Conservation (phyloP, 1,284 basidiomycete genomes). For the Tilletia indica region DNA sequence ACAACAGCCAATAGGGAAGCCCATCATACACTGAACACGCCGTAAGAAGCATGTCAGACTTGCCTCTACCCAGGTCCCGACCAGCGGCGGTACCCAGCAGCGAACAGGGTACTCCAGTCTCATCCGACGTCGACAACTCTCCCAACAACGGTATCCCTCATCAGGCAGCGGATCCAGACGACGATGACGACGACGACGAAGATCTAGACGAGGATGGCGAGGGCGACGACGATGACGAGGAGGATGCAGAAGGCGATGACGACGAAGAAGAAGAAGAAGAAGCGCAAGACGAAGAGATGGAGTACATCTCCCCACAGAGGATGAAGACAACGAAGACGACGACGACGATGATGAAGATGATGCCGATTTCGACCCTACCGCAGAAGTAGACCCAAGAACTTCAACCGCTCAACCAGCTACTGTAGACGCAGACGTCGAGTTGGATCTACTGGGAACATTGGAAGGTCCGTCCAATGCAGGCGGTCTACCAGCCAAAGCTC, state of each 20-base stretch:
- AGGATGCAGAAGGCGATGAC: background rate
- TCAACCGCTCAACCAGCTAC: slow-evolving; percentile 2
- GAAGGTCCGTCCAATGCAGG: background rate
- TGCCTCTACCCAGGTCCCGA: background rate
- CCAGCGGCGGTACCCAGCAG: slow-evolving; percentile 3
- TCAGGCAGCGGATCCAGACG: slow-evolving; percentile 31
- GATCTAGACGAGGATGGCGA: slow-evolving; percentile 33
- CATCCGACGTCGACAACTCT: background rate
- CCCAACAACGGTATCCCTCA: slow-evolving; percentile 20
- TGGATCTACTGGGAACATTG: slow-evolving; percentile 18
- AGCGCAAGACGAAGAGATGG: background rate
- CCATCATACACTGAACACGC: too few species aligned
- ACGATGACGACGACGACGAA: slow-evolving; percentile 39
- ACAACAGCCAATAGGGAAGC: too few species aligned
- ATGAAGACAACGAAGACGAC: slow-evolving; percentile 12
- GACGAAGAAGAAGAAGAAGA: slow-evolving; percentile 19
- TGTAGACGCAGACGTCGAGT: background rate
- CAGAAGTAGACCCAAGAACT: background rate
- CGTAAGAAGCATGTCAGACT: background rate
- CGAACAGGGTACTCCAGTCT: background rate
- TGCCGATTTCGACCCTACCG: slow-evolving; percentile 13
- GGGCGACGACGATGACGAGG: slow-evolving; percentile 35
- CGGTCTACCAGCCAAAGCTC: background rate
- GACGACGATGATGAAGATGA: slow-evolving; percentile 21
- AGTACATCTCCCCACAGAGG: slow-evolving; percentile 9